Evolutionary conservation across 257 asterid species (phyloP), one percentile per base, ranked within the genome.

Genomic region (Echites panduratus): DNA sequence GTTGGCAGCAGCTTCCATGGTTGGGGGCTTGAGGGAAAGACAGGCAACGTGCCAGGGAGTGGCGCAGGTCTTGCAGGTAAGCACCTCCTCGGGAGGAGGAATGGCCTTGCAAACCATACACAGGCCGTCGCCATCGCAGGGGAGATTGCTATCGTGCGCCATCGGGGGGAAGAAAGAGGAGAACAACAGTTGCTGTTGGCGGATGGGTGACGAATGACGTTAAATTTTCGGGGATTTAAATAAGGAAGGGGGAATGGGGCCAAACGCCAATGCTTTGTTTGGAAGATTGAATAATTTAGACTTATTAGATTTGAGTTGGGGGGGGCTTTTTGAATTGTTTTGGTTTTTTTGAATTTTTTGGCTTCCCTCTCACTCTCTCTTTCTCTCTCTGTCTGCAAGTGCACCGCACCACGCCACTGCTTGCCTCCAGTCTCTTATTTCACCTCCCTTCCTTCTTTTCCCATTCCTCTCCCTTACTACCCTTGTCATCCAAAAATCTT

Each of bases 41-140:
- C 97, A 93, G 9, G 80, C 9, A 72, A 79, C 89, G 80, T 93
- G 98, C 98, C 97, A 90, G 22, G 96, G 98, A 64, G 96, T 82
- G 70, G 10, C 86, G 67, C 97, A 93, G 9, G 96, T 89, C 74
- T 84, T 87, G 82, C 96, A 93, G n/a, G 79, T 67, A 68, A 93
- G 82, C 20, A 81, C 76, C 44, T 87, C 95, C 35, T 80, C 81
- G 3, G 84, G 82, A 5, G 79, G 8, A 16, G 96, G 78, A 82
- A 67, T 83, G n/a, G 13, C 19, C 72, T 84, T 85, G 86, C 98
- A 93, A 9, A 79, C 83, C 98, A 93, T 93, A 90, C 97, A 93
- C 1, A 82, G 49, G 17, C 97, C 96, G 56, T 89, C 91, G 79
- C 92, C 95, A 83, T 90, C 95, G 86, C 95, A 89, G 44, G 98